phyloP scores from a whole-genome alignment of 1,284 basidiomycete genomes.

The Pholiota adiposa region DNA sequence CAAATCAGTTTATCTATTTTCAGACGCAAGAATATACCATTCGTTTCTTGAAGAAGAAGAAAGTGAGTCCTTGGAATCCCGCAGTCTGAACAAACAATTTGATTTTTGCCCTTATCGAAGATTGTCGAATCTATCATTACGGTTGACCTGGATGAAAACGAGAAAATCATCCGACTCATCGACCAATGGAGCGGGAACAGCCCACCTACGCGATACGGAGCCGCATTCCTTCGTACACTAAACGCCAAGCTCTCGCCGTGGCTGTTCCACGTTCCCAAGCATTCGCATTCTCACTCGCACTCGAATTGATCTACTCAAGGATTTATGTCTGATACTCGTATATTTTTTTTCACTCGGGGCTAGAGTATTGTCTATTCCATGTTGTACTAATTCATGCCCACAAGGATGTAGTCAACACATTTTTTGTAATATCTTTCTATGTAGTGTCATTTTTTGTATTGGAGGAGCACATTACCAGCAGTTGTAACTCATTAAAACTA shows the following conservation, averaged over 20 bases:
- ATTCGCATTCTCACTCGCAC: background rate
- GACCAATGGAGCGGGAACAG: constrained; percentile 69
- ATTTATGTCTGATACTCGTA: background rate
- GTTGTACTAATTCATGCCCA: background rate
- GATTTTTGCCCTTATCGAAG: constrained; percentile 24
- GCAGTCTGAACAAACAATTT: background rate
- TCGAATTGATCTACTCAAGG: background rate
- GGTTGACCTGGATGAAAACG: constrained; percentile 65
- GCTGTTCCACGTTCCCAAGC: constrained; percentile 50
- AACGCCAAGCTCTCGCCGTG: constrained; percentile 56
- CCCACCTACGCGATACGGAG: constrained; percentile 51
- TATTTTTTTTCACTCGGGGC: background rate
- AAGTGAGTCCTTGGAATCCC: constrained; percentile 38
- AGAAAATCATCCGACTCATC: constrained; percentile 60
- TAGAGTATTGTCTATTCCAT: background rate
- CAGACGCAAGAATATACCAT: constrained; percentile 68
- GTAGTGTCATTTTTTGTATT: background rate
- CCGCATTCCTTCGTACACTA: constrained; percentile 48
- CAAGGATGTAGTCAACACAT: background rate
- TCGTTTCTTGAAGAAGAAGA: constrained; percentile 54
- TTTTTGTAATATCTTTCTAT: background rate
- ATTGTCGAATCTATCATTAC: constrained; percentile 61
- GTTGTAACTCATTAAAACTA: background rate
- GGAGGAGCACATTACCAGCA: background rate
- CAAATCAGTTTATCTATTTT: constrained; percentile 60